phyloP scores from a whole-genome alignment of 2,329 filamentous ascomycete genomes.

The Colletotrichum tofieldiae region DNA sequence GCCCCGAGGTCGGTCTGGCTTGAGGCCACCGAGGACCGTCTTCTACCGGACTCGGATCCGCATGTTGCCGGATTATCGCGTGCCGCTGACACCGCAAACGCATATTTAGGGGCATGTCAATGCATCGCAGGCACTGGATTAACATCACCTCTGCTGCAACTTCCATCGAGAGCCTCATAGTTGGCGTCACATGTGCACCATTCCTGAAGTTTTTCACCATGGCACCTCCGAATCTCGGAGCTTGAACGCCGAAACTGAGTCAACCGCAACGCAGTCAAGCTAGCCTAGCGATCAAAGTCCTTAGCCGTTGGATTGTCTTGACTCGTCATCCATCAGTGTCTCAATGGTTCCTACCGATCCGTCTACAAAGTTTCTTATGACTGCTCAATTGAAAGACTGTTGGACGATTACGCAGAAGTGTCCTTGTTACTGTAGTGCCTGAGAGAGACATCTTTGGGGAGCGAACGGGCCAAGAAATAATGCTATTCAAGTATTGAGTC shows the following conservation, averaged over 20 bases:
- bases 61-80: conserved; percentile 8
- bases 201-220: not conserved
- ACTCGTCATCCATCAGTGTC: not conserved
- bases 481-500: not conserved
- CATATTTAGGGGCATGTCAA: too few relatives aligned
- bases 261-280: not conserved
- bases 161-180: not conserved
- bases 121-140: too few relatives aligned
- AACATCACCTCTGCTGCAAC: not conserved
- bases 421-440: too few relatives aligned
- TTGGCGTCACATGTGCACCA: not conserved
- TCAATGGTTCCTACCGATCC: too few relatives aligned
- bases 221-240: conserved; percentile 2
- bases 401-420: not conserved
- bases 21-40: conserved; percentile 12
- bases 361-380: not conserved
- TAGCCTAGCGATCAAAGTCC: not conserved
- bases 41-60: conserved; percentile 29
- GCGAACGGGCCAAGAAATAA: not conserved
- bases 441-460: too few relatives aligned
- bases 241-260: not conserved
- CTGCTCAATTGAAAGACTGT: too few relatives aligned
- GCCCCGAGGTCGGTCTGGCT: conserved; percentile 33
- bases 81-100: too few relatives aligned
- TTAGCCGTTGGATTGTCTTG: not conserved